Evolutionary conservation across 2,329 filamentous ascomycete genomes (phyloP), one percentile per base, ranked within the genome.

Genomic region (Zarea fungicola): DNA sequence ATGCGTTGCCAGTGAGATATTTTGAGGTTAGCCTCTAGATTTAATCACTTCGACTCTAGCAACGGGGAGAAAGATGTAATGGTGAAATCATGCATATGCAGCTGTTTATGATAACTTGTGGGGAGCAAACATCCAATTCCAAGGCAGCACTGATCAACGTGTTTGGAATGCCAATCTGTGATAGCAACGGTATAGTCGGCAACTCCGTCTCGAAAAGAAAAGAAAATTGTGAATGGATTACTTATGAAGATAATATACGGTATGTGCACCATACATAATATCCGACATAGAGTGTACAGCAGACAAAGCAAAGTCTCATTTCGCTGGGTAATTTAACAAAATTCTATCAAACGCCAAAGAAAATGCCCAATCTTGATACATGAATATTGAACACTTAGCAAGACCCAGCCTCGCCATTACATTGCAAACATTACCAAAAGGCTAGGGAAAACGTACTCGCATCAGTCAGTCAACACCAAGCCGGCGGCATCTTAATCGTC

Each of bases 401-500:
- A 35, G 19, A 28, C 22, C 22, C 19, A 35, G 22, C 16, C 29
- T 6, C 11, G 16, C 23, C 29, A 22, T n/a, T n/a, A 8, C n/a
- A 23, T 25, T 25, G 18, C 18, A 32, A 40, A 14, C 19, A 40
- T 19, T 21, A 4, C 16, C 14, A 31, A 25, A 39, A 25, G 14
- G 44, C 35, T 18, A 1, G 18, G 28, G 11, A 41, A 23, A 35
- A 22, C 21, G 5, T 22, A 5, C 13, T 14, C 19, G 35, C 21
- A 32, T 18, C n/a, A 8, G 21, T 21, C 22, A 25, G 2, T 18
- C 18, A n/a, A n/a, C n/a, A n/a, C n/a, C n/a, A n/a, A n/a, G n/a
- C n/a, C n/a, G n/a, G n/a, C n/a, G n/a, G n/a, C 19, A 32, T 5
- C 16, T 48, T 60, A 84, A 55, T 96, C 91, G 58, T 96, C 91